Percentiles rank a stretch among this genome's conserved stretches.
Evolutionary conservation across 441 rosid genomes (phyloP).

Genomic region (Croton setiger): DNA sequence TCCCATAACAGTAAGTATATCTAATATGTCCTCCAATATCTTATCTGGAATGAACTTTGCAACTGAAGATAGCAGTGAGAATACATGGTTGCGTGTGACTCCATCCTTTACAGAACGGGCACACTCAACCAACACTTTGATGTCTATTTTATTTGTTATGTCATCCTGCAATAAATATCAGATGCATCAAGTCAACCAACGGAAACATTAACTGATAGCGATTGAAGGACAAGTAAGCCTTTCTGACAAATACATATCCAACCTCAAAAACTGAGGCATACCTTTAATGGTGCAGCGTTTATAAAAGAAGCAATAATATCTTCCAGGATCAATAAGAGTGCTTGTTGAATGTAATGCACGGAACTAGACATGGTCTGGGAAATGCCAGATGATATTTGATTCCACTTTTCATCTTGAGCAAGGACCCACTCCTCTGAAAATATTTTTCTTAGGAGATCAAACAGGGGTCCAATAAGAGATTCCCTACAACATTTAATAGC

Average conservation of each 20-base stretch:
- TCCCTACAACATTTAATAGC: conserved; percentile 48
- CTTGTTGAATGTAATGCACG: conserved; percentile 56
- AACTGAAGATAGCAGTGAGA: conserved; percentile 60
- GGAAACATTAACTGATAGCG: conserved; percentile 4
- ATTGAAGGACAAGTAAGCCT: conserved; percentile 1
- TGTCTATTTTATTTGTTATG: conserved; percentile 39
- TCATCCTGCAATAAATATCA: conserved; percentile 54
- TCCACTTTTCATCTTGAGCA: conserved; percentile 31
- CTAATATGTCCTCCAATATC: conserved; percentile 61
- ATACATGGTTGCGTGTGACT: conserved; percentile 61
- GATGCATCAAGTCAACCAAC: conserved; percentile 13
- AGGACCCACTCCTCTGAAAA: conserved; percentile 53
- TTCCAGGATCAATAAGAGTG: conserved; percentile 63
- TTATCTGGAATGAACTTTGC: conserved; percentile 67
- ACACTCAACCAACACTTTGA: conserved; percentile 64
- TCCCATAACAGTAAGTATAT: conserved; percentile 70
- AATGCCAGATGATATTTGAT: conserved; percentile 43
- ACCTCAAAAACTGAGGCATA: conserved; percentile 28
- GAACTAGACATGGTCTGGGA: conserved; percentile 36
- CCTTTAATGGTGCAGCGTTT: conserved; percentile 45
- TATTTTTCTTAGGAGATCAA: conserved; percentile 62
- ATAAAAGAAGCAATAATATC: conserved; percentile 53
- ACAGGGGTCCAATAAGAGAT: conserved; percentile 68
- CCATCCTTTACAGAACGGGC: conserved; percentile 62
- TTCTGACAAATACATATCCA: conserved; percentile 7